A percentile compares a stretch with the other conserved stretches of the same genome.
These are phyloP conservation scores for Flueggea neowawraea DNA, from an alignment of 441 rosid species.

Conservation along the genomic window DNA sequence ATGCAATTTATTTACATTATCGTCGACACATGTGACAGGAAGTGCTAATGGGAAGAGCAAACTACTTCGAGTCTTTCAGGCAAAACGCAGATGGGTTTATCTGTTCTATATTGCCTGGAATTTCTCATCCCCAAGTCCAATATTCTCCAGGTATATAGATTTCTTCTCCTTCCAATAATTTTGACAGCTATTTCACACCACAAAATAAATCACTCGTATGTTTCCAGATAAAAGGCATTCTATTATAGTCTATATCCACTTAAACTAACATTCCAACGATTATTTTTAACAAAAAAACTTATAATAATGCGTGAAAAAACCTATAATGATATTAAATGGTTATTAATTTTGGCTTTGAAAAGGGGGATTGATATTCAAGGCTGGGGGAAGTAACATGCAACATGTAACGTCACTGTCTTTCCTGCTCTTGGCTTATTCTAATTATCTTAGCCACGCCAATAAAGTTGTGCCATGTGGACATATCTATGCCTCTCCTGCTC, in stretches of 20 bases:
- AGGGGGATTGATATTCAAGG: conserved; percentile 90
- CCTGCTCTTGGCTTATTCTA: conserved; percentile 75
- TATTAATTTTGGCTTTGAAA: conserved; percentile 8
- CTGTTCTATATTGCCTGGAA: conserved; percentile 88
- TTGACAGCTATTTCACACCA: conserved; percentile 12
- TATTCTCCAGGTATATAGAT: conserved; percentile 75
- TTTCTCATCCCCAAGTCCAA: conserved; percentile 86
- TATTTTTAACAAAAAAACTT: too few relatives aligned
- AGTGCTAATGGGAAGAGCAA: conserved; percentile 93
- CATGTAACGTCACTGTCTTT: conserved; percentile 89
- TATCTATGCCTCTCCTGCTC: conserved; percentile 57
- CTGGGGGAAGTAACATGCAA: conserved; percentile 95
- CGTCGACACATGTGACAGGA: conserved; percentile 45
- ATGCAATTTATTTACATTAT: background rate
- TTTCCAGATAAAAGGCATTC: too few relatives aligned
- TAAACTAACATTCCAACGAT: too few relatives aligned
- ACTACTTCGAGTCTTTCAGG: conserved; percentile 76
- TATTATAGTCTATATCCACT: too few relatives aligned
- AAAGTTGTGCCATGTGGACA: conserved; percentile 58
- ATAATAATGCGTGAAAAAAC: too few relatives aligned
- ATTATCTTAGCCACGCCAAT: conserved; percentile 72
- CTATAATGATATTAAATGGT: too few relatives aligned
- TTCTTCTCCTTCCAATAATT: background rate
- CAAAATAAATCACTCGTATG: too few relatives aligned
- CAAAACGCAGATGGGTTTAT: conserved; percentile 87